phyloP scores from a whole-genome alignment of 768 basidiomycete species.

The Pholiota microspora region DNA sequence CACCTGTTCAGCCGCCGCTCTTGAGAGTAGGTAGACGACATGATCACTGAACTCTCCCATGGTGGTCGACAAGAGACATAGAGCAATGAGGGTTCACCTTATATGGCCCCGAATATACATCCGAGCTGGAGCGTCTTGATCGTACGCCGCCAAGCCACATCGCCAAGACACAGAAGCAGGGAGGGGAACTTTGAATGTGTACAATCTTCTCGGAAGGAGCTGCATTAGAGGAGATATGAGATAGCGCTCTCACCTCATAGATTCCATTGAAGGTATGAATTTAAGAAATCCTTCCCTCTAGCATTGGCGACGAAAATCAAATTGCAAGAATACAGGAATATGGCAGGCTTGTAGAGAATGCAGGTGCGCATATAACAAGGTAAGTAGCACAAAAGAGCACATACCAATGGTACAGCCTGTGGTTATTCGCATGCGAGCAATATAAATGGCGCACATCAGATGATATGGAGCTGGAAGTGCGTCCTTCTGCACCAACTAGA shows the following conservation, averaged over 20 bases:
- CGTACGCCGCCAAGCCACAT: background rate
- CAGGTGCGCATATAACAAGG: background rate
- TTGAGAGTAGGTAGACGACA: conserved; percentile 32
- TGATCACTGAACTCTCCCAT: conserved; percentile 52
- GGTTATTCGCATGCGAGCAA: background rate
- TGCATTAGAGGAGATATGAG: background rate
- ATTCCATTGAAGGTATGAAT: background rate
- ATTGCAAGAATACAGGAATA: background rate
- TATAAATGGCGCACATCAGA: background rate
- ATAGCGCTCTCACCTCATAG: background rate
- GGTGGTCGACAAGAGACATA: conserved; percentile 8
- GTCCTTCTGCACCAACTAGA: background rate
- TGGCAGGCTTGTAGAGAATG: background rate
- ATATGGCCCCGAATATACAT: conserved; percentile 5
- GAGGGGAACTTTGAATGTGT: background rate
- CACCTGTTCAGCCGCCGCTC: conserved; percentile 51
- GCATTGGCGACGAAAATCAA: background rate
- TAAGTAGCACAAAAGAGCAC: background rate
- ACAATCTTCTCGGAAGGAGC: background rate
- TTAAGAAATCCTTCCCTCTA: background rate
- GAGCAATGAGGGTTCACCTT: conserved; percentile 1
- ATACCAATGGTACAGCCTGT: background rate
- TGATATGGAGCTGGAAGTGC: background rate
- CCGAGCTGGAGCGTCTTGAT: background rate
- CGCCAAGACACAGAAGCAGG: background rate